These are phyloP conservation scores for Athelia psychrophila DNA, from an alignment of 1,284 basidiomycete species.

Conservation along the genomic window DNA sequence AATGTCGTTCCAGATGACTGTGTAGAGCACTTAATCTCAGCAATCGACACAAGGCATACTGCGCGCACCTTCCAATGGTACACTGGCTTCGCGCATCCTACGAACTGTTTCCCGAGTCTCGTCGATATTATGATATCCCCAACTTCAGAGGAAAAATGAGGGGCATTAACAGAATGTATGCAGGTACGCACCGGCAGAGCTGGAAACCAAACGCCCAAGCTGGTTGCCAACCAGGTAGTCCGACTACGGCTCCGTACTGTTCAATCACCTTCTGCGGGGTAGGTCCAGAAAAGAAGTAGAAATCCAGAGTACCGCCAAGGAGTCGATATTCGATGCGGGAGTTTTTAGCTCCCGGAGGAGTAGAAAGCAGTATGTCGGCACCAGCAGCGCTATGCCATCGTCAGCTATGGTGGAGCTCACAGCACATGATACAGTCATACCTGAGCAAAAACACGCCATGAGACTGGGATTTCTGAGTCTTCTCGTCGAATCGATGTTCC, in stretches of 20 bases:
- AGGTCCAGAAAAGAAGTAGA: conserved; percentile 73
- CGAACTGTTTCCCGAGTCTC: conserved; percentile 49
- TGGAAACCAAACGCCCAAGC: conserved; percentile 73
- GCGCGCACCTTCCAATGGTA: conserved; percentile 59
- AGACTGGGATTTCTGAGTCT: conserved; percentile 47
- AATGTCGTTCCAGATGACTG: conserved; percentile 65
- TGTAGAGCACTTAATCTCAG: conserved; percentile 3
- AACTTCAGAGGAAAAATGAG: conserved; percentile 32
- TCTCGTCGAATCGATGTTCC: conserved; percentile 56
- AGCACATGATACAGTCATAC: conserved; percentile 26
- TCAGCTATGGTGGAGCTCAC: neutral
- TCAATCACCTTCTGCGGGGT: conserved; percentile 60
- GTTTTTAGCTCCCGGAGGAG: conserved; percentile 43
- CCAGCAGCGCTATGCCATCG: conserved; percentile 42
- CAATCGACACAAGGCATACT: conserved; percentile 3
- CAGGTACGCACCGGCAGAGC: conserved; percentile 48
- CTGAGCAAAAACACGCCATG: conserved; percentile 72
- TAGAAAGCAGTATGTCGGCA: conserved; percentile 61
- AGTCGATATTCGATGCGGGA: conserved; percentile 65
- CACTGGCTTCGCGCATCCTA: conserved; percentile 58
- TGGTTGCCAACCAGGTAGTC: conserved; percentile 65
- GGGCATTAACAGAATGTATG: conserved; percentile 8
- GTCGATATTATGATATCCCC: conserved; percentile 50
- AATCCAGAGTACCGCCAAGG: conserved; percentile 64
- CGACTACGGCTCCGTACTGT: conserved; percentile 62